phyloP scores from a whole-genome alignment of 2,329 filamentous ascomycete species.

The Fusarium sulawesiense region DNA sequence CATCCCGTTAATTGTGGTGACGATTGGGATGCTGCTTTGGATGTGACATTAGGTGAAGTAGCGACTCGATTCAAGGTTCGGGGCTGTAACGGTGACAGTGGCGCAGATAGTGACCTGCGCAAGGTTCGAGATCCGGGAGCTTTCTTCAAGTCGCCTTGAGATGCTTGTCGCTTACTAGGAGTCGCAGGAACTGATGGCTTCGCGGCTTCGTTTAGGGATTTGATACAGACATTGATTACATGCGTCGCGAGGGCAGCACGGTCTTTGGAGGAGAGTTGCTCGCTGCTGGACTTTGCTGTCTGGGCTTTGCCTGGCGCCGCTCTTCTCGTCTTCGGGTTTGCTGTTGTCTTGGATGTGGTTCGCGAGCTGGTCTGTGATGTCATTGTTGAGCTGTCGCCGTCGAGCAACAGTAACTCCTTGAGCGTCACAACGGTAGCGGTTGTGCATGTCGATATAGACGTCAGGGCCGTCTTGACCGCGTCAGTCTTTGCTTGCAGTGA shows the following conservation, averaged over 20 bases:
- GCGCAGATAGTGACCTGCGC: conserved; percentile 66
- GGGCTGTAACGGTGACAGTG: conserved; percentile 71
- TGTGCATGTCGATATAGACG: conserved; percentile 66
- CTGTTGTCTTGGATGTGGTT: conserved; percentile 44
- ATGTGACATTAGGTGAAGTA: conserved; percentile 60
- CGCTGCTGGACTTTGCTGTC: conserved; percentile 35
- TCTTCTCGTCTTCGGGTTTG: conserved; percentile 43
- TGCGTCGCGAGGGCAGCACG: conserved; percentile 77
- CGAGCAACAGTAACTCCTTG: conserved; percentile 59
- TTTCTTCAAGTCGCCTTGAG: conserved; percentile 51
- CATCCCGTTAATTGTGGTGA: conserved; percentile 56
- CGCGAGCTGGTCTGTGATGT: conserved; percentile 45
- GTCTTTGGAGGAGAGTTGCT: conserved; percentile 58
- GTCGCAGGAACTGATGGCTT: conserved; percentile 58
- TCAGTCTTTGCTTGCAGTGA: conserved; percentile 58
- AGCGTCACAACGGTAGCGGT: conserved; percentile 59
- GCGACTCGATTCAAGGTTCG: conserved; percentile 70
- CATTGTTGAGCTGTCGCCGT: conserved; percentile 46
- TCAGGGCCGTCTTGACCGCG: conserved; percentile 65
- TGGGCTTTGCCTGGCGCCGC: conserved; percentile 15
- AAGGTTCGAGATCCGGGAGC: conserved; percentile 56
- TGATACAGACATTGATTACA: conserved; percentile 76
- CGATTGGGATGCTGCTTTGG: conserved; percentile 50
- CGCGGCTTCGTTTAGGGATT: conserved; percentile 73
- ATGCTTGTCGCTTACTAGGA: conserved; percentile 49